Base-by-base conservation (phyloP, 768 basidiomycete species). In the Asterophora parasitica region DNA sequence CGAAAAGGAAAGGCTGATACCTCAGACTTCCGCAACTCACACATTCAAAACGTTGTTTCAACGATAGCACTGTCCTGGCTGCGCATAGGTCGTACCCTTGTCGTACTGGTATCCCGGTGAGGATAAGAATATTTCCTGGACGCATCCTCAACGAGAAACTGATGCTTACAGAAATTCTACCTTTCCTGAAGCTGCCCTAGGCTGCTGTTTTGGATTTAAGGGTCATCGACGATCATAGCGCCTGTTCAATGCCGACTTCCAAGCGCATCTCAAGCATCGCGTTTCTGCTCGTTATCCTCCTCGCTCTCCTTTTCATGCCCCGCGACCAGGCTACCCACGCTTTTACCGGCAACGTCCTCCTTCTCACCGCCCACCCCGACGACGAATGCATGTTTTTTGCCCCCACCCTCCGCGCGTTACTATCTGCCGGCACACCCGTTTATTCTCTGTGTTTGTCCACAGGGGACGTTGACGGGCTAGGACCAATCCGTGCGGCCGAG, bases 331-430 rank as follows among this genome's bases (percentile, higher is more conserved):
- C 66, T 39, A 57, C 55, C 41, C 52, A 45, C 35, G 10, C 43
- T 9, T 39, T 48, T n/a, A 7, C 38, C 3, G 37, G 49, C 5
- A 65, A 65, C 31, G 61, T 88, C 28, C 70, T 92, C 31, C 63
- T 96, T 3, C 64, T 97, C 37, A 95, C 93, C 0, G 92, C 93
- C 20, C 93, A 97, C 61, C 93, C 93, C 2, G 93, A 96, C 61
- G 93, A 97, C 62, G 93, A 96, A 68, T 83, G 82, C 62, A 79
- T 94, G 76, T 97, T 97, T 74, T 97, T 97, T 63, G 82, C 83
- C 3, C 93, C 93, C 0, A 92, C 90, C 0, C 63, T 95, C 11
- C 67, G 84, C 27, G 73, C 77, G 2, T 71, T 93, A 54, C 33
- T 20, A 23, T 44, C 48, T 23, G 36, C 59, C 40, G 27, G 45